A percentile compares a stretch with the other conserved stretches of the same genome.
These are phyloP conservation scores for Dendryphion nanum DNA, from an alignment of 2,329 filamentous ascomycete genomes.

Conservation along the genomic window DNA sequence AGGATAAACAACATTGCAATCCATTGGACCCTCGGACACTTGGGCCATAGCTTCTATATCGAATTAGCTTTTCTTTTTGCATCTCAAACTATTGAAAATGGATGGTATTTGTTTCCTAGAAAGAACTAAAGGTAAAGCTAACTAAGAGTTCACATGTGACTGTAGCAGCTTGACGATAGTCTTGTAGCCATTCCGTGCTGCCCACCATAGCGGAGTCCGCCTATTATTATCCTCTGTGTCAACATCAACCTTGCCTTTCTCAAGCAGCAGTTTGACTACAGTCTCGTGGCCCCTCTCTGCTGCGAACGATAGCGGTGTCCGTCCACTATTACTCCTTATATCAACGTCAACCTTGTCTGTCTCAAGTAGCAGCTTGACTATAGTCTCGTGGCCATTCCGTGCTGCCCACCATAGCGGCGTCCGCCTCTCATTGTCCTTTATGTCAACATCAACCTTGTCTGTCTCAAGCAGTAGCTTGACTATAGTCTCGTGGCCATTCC, in stretches of 20 bases:
- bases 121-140: no score
- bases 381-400: neutral
- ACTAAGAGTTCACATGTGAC: neutral
- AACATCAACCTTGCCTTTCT: neutral
- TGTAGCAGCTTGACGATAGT: neutral
- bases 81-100: no score
- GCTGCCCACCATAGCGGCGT: neutral
- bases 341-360: neutral
- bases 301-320: neutral
- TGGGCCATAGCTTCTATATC: no score
- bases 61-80: no score
- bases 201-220: neutral
- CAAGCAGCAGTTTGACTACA: neutral
- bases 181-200: neutral
- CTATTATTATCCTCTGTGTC: neutral
- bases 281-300: neutral
- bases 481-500: neutral
- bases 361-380: neutral
- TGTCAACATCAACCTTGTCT: neutral
- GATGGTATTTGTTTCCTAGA: no score
- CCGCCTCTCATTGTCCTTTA: neutral
- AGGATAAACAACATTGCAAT: no score
- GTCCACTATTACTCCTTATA: no score
- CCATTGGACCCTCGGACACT: no score
- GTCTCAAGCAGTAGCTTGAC: neutral